A percentile compares a stretch with the other conserved stretches of the same genome.
Evolutionary conservation across 164 flowering plant genomes (phyloP).

Genomic region (Berberis thunbergii): DNA sequence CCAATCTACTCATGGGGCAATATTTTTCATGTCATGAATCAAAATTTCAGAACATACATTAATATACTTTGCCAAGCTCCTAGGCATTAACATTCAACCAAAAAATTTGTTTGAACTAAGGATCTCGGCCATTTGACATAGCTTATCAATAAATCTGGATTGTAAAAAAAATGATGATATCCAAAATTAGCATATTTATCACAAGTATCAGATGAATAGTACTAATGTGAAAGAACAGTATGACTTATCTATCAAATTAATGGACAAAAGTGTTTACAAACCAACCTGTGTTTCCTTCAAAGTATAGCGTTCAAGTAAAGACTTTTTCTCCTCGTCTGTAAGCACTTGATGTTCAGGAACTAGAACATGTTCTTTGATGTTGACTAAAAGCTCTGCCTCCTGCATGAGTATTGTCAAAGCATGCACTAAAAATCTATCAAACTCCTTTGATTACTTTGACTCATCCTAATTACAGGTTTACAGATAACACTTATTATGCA

Average conservation of each 20-base stretch:
- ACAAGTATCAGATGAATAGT: not conserved
- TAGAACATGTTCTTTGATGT: constrained; percentile 76
- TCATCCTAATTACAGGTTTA: not conserved
- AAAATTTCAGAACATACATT: too few relatives aligned
- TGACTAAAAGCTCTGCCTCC: constrained; percentile 81
- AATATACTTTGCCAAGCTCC: too few relatives aligned
- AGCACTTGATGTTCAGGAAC: constrained; percentile 90
- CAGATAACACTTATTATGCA: too few relatives aligned
- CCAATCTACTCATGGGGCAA: too few relatives aligned
- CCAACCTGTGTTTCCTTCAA: constrained; percentile 89
- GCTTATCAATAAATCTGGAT: too few relatives aligned
- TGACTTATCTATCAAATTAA: not conserved
- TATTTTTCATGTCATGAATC: too few relatives aligned
- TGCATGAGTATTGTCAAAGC: constrained; percentile 14
- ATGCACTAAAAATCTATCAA: not conserved
- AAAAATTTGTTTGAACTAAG: too few relatives aligned
- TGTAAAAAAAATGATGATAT: too few relatives aligned
- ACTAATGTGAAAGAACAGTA: not conserved
- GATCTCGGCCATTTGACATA: too few relatives aligned
- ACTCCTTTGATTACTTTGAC: not conserved
- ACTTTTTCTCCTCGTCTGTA: constrained; percentile 60
- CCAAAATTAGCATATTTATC: too few relatives aligned
- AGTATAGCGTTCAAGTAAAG: constrained; percentile 70
- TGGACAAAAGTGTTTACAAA: not conserved
- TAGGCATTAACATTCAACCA: too few relatives aligned